A percentile compares a stretch with the other conserved stretches of the same genome.
Evolutionary conservation across 1,284 basidiomycete genomes (phyloP).

Genomic region (Marasmius oreades): DNA sequence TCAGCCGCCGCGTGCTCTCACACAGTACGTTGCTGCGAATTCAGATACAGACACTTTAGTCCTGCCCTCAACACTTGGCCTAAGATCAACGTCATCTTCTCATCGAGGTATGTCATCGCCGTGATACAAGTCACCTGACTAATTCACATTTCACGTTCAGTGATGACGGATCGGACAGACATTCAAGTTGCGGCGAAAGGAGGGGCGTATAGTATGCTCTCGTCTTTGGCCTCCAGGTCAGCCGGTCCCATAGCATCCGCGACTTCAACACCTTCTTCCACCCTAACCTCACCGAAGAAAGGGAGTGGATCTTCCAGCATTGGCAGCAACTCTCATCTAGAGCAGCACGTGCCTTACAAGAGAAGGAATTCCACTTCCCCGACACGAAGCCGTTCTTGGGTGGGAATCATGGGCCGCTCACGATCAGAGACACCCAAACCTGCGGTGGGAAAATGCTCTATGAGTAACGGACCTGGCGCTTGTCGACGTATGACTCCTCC

Average conservation of each 20-base stretch:
- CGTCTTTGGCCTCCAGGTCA: conserved; percentile 41
- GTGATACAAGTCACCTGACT: not conserved
- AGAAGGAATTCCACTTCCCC: not conserved
- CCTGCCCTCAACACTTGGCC: conserved; percentile 68
- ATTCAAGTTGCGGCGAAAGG: conserved; percentile 38
- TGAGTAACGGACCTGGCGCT: not conserved
- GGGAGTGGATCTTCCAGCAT: not conserved
- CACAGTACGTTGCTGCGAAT: conserved; percentile 63
- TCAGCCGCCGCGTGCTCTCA: conserved; percentile 67
- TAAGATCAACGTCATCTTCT: conserved; percentile 31
- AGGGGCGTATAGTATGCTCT: conserved; percentile 56
- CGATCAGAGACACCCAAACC: not conserved
- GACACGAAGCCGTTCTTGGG: not conserved
- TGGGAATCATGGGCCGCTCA: not conserved
- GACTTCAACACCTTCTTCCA: conserved; percentile 25
- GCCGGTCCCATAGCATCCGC: conserved; percentile 29
- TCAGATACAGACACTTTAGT: conserved; percentile 48
- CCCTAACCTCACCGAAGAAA: conserved; percentile 9
- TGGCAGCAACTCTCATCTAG: not conserved
- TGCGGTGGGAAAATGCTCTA: not conserved
- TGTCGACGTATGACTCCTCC: conserved; percentile 1
- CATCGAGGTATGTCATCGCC: conserved; percentile 21
- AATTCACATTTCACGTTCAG: not conserved
- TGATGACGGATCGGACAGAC: conserved; percentile 24
- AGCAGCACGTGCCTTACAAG: not conserved